Evolutionary conservation across 257 asterid genomes (phyloP).

Genomic region (Rauvolfia tetraphylla): DNA sequence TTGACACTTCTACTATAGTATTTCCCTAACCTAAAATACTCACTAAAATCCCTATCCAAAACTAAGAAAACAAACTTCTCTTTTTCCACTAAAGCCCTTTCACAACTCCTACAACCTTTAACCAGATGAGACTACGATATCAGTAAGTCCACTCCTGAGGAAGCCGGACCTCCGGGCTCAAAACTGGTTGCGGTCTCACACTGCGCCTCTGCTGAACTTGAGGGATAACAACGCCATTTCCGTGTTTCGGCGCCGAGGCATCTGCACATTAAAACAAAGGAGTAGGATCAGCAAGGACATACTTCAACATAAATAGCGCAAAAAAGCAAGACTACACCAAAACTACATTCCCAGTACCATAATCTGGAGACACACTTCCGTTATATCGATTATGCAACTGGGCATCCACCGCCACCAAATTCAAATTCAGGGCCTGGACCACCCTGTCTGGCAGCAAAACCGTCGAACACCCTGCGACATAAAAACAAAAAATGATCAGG

Average conservation of each 20-base stretch:
- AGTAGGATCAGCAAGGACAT: neutral
- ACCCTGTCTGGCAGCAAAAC: constrained; percentile 63
- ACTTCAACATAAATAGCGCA: neutral
- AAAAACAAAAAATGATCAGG: neutral
- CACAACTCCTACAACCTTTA: neutral
- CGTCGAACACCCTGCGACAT: constrained; percentile 43
- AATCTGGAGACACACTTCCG: constrained; percentile 12
- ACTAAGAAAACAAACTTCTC: constrained; percentile 14
- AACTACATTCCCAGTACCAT: constrained; percentile 22
- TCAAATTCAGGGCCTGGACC: constrained; percentile 61
- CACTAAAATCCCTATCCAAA: neutral
- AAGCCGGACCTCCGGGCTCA: constrained; percentile 45
- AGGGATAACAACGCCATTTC: constrained; percentile 6
- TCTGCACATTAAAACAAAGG: neutral
- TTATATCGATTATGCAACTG: constrained; percentile 17
- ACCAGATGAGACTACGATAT: neutral
- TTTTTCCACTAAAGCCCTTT: neutral
- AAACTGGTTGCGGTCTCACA: constrained; percentile 20
- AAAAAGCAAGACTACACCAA: neutral
- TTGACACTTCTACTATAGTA: neutral
- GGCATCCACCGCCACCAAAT: constrained; percentile 31
- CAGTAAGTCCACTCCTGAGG: constrained; percentile 86
- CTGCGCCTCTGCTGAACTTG: constrained; percentile 29
- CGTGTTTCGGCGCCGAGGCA: constrained; percentile 13
- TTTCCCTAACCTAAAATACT: neutral